Percentiles rank a stretch among this genome's conserved stretches.
These are phyloP conservation scores for Xylaria sp. DNA, from an alignment of 2,329 filamentous ascomycete genomes.

Conservation along the genomic window DNA sequence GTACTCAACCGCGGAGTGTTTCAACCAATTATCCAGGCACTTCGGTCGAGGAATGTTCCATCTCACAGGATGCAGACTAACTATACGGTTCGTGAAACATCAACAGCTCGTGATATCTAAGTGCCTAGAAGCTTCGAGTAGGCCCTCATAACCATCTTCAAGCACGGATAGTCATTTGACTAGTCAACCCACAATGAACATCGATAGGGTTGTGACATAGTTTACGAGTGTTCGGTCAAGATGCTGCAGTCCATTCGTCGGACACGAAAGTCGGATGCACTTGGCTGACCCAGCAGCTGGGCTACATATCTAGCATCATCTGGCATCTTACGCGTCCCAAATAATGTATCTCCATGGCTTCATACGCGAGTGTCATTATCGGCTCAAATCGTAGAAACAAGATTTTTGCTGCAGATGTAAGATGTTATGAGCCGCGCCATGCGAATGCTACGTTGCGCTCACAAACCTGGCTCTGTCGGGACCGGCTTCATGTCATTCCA, in stretches of 20 bases:
- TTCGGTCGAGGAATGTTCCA: neutral
- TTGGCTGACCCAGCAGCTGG: constrained; percentile 14
- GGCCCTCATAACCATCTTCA: neutral
- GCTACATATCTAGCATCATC: neutral
- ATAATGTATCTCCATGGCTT: constrained; percentile 2
- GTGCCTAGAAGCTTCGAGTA: constrained; percentile 1
- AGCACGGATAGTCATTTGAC: constrained; percentile 6
- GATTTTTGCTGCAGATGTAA: constrained; percentile 5
- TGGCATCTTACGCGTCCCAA: neutral
- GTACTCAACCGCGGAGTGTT: neutral
- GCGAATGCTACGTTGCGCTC: constrained; percentile 33
- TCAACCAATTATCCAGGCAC: neutral
- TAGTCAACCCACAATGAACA: neutral
- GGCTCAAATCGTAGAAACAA: neutral
- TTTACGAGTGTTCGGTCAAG: constrained; percentile 8
- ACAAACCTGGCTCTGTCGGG: constrained; percentile 6
- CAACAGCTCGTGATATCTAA: constrained; percentile 1
- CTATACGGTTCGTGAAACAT: no score
- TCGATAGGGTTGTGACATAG: neutral
- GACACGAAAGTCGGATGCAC: constrained; percentile 17
- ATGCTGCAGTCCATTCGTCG: constrained; percentile 8
- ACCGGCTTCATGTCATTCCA: constrained; percentile 6
- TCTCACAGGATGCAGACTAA: neutral
- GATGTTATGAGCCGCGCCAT: constrained; percentile 26
- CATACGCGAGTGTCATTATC: constrained; percentile 8